Evolutionary conservation across 1,284 basidiomycete genomes (phyloP).

Genomic region (Sporisorium sorghi): DNA sequence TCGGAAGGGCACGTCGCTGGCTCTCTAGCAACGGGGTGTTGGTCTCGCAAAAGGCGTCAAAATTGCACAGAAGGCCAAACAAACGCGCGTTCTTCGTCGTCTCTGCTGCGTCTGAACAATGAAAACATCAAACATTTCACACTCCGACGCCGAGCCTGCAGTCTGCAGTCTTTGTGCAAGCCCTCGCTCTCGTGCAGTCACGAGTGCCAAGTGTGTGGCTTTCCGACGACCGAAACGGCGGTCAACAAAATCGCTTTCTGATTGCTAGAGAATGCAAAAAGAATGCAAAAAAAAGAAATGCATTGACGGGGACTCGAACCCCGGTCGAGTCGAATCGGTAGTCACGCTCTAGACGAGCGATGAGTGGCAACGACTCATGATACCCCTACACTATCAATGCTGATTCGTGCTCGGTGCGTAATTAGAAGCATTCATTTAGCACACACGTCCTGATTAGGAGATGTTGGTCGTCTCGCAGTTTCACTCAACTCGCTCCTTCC

Average conservation of each 20-base stretch:
- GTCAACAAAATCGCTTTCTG: no score
- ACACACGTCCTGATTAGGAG: no score
- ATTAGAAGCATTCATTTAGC: not conserved
- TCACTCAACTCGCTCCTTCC: not conserved
- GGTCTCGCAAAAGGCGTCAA: not conserved
- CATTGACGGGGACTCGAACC: conserved; percentile 58
- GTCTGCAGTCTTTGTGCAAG: no score
- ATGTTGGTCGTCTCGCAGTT: not conserved
- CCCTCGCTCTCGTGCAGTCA: no score
- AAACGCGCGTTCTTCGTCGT: no score
- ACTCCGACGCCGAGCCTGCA: conserved; percentile 30
- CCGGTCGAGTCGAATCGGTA: conserved; percentile 53
- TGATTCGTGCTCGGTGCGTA: not conserved
- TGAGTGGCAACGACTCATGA: conserved; percentile 54
- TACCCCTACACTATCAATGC: conserved; percentile 54
- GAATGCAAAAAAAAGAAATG: conserved; percentile 20
- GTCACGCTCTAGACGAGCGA: conserved; percentile 17
- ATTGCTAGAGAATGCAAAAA: no score
- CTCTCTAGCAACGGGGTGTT: not conserved
- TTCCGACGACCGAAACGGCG: not conserved
- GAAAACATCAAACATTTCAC: not conserved
- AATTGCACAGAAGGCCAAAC: no score
- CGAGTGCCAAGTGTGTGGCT: no score
- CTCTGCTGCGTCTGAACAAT: no score
- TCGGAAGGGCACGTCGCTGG: not conserved